Evolutionary conservation across 1,284 basidiomycete species (phyloP).

Genomic region (Gomphus bonarii): DNA sequence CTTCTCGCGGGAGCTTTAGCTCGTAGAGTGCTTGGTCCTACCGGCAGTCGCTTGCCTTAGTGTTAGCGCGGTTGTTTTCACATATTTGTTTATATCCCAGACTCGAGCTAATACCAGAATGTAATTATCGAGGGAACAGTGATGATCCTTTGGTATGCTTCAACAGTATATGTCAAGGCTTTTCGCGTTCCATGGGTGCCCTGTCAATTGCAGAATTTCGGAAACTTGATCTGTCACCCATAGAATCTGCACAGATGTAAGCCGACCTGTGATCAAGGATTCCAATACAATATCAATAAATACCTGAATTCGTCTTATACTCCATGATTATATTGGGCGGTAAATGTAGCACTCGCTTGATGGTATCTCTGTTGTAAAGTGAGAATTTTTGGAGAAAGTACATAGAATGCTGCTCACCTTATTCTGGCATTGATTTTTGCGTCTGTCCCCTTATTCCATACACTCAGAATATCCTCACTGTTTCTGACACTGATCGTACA

Average conservation of each 20-base stretch:
- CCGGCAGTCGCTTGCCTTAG: not conserved
- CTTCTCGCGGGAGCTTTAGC: conserved; percentile 49
- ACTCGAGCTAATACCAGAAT: not conserved
- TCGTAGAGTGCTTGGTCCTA: conserved; percentile 2
- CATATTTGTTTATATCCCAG: not conserved
- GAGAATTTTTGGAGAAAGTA: not conserved
- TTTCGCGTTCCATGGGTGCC: conserved; percentile 5
- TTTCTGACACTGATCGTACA: conserved; percentile 77
- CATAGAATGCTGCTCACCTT: conserved; percentile 37
- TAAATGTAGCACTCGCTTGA: conserved; percentile 56
- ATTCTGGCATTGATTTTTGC: conserved; percentile 60
- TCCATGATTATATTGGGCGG: conserved; percentile 68
- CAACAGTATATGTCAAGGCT: not conserved
- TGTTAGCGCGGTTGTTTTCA: not conserved
- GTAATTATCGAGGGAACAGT: not conserved
- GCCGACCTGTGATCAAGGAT: not conserved
- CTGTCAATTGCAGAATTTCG: conserved; percentile 12
- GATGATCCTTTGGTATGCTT: not conserved
- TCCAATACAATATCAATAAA: conserved; percentile 13
- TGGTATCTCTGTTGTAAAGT: conserved; percentile 43
- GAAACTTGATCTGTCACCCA: conserved; percentile 11
- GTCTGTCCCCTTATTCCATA: conserved; percentile 73
- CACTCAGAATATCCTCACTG: conserved; percentile 71
- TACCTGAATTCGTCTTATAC: conserved; percentile 79
- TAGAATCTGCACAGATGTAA: conserved; percentile 13